Evolutionary conservation across 495 filamentous ascomycete species (phyloP), one percentile per base, ranked within the genome.

Genomic region (Penicillium lagena): DNA sequence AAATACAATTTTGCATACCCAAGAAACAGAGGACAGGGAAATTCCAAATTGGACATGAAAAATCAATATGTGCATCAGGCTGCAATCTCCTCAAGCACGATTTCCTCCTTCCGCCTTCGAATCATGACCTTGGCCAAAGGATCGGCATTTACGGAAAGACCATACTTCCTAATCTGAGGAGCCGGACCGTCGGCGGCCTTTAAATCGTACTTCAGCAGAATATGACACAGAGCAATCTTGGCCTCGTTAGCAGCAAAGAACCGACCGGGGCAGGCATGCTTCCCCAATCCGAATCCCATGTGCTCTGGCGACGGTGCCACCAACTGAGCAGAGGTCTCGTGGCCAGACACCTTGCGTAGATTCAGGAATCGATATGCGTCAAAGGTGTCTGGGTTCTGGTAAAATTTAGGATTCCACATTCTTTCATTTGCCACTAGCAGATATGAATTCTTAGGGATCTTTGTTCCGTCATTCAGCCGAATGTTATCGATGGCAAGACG

Each of bases 161-260:
- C 40, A 27, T 35, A 35, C 9, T n/a, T 34, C 12, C 31, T 22
- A n/a, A 11, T 12, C 40, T n/a, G 40, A 33, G 32, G 32, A 28
- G 12, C 15, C 7, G 30, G 17, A 17, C 32, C 17, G 0, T 35
- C 40, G n/a, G 32, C 34, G 12, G 58, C 44, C 42, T 59, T 52
- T 17, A 78, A 58, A 28, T 83, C 78, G 44, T 78, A 82, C 22
- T 70, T 66, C 12, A 75, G 47, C 22, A 83, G 31, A 2, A 76
- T 47, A 42, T 74, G 66, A 17, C 40, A 49, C 7, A 54, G 12
- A 7, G 34, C 30, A 35, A 72, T 56, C 40, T 77, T 77, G 29
- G 70, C 50, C 56, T 68, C 64, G 22, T 63, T 60, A 0, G 53
- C 46, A 13, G 70, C 75, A 42, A 78, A 70, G 46, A 74, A 72